Conservation (phyloP, 2,329 filamentous ascomycete genomes). For the Exophiala sideris region DNA sequence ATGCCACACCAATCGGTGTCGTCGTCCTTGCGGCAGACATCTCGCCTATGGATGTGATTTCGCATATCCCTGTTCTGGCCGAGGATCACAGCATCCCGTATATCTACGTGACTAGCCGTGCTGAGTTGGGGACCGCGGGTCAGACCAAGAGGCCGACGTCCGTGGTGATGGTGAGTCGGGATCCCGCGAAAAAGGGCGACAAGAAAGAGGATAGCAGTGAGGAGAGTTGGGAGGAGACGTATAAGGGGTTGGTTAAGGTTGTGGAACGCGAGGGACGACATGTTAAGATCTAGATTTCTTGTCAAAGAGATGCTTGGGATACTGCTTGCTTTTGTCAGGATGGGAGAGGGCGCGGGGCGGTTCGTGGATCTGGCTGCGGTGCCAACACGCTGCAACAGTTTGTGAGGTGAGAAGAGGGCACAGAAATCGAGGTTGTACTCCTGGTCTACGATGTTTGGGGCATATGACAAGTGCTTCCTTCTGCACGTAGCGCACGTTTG, state of each 20-base stretch:
- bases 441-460: no score
- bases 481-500: no score
- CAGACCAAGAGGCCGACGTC: conserved; percentile 95
- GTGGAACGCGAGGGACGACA: conserved; percentile 57
- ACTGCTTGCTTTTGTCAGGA: no score
- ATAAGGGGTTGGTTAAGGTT: conserved; percentile 56
- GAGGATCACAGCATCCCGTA: conserved; percentile 98
- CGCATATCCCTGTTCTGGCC: conserved; percentile 94
- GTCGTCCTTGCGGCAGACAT: conserved; percentile 96
- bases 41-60: conserved; percentile 97
- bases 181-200: conserved; percentile 46
- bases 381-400: no score
- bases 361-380: background rate
- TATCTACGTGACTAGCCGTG: conserved; percentile 87
- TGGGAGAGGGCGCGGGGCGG: background rate
- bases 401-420: no score
- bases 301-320: background rate
- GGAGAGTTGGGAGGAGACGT: conserved; percentile 51
- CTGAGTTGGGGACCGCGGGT: conserved; percentile 88
- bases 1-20: conserved; percentile 63
- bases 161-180: conserved; percentile 76
- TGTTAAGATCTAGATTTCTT: conserved; percentile 48
- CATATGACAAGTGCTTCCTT: no score
- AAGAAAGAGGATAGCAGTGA: conserved; percentile 43
- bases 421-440: no score